Percentiles rank a stretch among this genome's conserved stretches.
Conservation (phyloP, 352 stramenopile genomes). For the Hyaloperonospora arabidopsidis region DNA sequence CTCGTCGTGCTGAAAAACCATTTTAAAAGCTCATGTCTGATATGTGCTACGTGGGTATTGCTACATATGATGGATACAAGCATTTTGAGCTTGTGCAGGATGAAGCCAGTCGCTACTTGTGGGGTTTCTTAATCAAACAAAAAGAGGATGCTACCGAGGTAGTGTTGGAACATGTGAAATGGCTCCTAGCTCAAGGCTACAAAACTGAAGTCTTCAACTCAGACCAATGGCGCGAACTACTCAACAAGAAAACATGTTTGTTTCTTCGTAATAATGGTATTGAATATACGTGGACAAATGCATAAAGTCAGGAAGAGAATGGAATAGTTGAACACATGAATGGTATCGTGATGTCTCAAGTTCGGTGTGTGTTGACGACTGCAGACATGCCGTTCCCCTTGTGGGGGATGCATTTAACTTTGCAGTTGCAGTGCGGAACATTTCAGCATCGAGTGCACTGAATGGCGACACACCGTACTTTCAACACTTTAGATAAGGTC, state of each 20-base stretch:
- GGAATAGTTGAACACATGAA: constrained; percentile 9
- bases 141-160: constrained; percentile 1
- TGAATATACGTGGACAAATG: constrained; percentile 6
- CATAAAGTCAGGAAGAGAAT: constrained; percentile 5
- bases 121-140: background rate
- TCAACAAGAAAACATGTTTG: background rate
- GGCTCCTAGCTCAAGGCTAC: background rate
- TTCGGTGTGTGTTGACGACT: constrained; percentile 2
- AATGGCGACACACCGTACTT: too few species aligned
- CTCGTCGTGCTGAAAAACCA: too few species aligned
- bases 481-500: too few species aligned
- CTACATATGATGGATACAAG: background rate
- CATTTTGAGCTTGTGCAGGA: constrained; percentile 5
- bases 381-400: background rate
- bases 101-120: constrained; percentile 4
- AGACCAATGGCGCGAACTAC: constrained; percentile 5
- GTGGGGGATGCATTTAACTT: constrained; percentile 11
- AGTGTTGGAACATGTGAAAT: background rate
- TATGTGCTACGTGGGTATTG: background rate
- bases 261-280: constrained; percentile 1
- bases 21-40: background rate
- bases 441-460: too few species aligned
- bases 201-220: constrained; percentile 5
- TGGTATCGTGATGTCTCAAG: constrained; percentile 2
- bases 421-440: too few species aligned